Base-by-base conservation (phyloP, 2,329 filamentous ascomycete species). In the Lachnellula suecica region DNA sequence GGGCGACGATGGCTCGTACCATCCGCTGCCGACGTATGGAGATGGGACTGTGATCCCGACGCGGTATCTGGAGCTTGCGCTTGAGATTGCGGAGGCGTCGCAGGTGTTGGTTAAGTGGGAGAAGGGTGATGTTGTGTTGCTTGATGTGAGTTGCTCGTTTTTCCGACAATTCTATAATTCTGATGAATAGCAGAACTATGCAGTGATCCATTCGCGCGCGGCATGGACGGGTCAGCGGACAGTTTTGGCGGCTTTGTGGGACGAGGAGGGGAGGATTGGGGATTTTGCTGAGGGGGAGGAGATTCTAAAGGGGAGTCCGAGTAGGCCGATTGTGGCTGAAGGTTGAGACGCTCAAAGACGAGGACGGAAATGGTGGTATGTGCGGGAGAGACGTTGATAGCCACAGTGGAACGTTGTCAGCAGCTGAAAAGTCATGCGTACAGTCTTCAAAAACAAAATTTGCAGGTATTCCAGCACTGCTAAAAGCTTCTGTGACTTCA, bases 81-180 rank as follows among this genome's bases (percentile, higher is more conserved):
- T 70, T 0, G 64, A 70, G 51, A 74, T 77, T 31, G 77, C 75
- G 10, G 74, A 78, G 51, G 71, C 76, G 52, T 76, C 76, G 44
- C 70, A 74, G 3, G 75, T 79, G 11, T 56, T 78, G 48, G 74
- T 78, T 57, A 69, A 68, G 43, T 78, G 75, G 75, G 63, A 77
- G 58, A 62, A 64, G 10, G 74, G 74, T 1, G 75, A 78, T 64
- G 72, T 78, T 3, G 62, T 78, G 8, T 72, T 78, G 1, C 76
- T 70, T 59, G 74, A 78, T 58, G 67, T 69, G 51, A 61, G 63
- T 15, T 31, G n/a, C 15, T 31, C 2, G 3, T 15, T 15, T 31
- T 10, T 31, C 4, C 4, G 15, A 10, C 27, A 31, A 2, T 31
- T 9, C 15, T 31, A 10, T 9, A 31, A 31, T 31, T 10, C 27